Percentiles rank a stretch among this genome's conserved stretches.
Evolutionary conservation across 2,329 filamentous ascomycete species (phyloP).

Genomic region (Bipolaris zeicola): DNA sequence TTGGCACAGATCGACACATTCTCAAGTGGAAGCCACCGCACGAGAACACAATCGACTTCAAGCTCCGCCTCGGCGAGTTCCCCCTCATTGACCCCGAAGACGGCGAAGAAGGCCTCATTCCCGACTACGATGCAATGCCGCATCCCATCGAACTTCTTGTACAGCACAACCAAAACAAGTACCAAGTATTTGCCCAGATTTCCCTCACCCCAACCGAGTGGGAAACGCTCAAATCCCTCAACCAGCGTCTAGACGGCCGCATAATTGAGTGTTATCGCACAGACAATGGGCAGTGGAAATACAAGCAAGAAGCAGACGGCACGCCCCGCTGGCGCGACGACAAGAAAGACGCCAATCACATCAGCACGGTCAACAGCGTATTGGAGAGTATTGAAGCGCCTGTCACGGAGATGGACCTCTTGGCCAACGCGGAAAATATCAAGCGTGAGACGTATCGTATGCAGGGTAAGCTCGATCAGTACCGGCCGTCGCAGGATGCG

Average conservation of each 20-base stretch:
- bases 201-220: constrained; percentile 78
- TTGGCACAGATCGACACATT: constrained; percentile 90
- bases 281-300: constrained; percentile 75
- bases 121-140: constrained; percentile 82
- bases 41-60: constrained; percentile 95
- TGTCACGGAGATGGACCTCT: constrained; percentile 81
- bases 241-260: constrained; percentile 79
- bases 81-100: constrained; percentile 72
- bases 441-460: constrained; percentile 77
- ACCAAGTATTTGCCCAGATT: constrained; percentile 69
- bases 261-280: constrained; percentile 92
- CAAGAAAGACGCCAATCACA: constrained; percentile 89
- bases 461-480: constrained; percentile 50
- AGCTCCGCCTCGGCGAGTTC: constrained; percentile 74
- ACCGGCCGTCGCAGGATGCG: constrained; percentile 22
- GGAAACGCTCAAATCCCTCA: constrained; percentile 76
- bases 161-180: constrained; percentile 67
- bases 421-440: constrained; percentile 71
- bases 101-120: constrained; percentile 66
- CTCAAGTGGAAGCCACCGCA: constrained; percentile 97
- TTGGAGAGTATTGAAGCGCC: constrained; percentile 87
- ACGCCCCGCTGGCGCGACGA: constrained; percentile 86
- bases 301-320: constrained; percentile 58
- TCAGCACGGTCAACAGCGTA: constrained; percentile 81
- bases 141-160: constrained; percentile 71